A percentile compares a stretch with the other conserved stretches of the same genome.
Conservation (phyloP, 768 basidiomycete species). For the Russula brevipes region DNA sequence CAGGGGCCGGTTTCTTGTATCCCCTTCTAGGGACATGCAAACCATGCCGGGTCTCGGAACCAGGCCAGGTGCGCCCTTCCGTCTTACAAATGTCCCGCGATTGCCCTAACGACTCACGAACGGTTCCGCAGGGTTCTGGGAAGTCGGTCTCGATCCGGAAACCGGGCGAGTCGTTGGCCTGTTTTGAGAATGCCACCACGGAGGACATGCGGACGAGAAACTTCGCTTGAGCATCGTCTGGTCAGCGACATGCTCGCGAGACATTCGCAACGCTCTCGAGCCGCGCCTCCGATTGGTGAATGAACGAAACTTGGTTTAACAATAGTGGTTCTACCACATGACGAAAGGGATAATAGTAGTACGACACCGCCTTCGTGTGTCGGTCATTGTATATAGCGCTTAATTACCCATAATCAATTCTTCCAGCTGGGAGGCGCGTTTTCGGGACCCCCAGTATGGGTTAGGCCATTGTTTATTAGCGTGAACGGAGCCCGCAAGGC, state of each 20-base stretch:
- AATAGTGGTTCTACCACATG: background rate
- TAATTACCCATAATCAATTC: slow-evolving; percentile 14
- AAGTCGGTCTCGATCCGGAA: slow-evolving; percentile 75
- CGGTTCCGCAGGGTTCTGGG: slow-evolving; percentile 70
- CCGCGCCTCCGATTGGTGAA: background rate
- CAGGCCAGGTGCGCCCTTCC: slow-evolving; percentile 57
- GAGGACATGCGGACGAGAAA: slow-evolving; percentile 14
- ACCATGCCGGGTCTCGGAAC: slow-evolving; percentile 97
- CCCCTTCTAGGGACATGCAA: slow-evolving; percentile 96
- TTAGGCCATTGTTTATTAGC: background rate
- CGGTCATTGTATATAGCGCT: background rate
- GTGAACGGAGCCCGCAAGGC: slow-evolving; percentile 32
- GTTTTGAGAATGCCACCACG: slow-evolving; percentile 47
- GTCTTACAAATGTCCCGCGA: background rate
- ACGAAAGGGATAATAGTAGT: slow-evolving; percentile 15
- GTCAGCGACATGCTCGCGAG: slow-evolving; percentile 20
- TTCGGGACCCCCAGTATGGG: slow-evolving; percentile 16
- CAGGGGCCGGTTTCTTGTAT: slow-evolving; percentile 94
- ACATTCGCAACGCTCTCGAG: background rate
- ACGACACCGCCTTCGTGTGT: slow-evolving; percentile 3
- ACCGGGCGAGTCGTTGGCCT: slow-evolving; percentile 81
- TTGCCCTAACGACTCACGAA: slow-evolving; percentile 9
- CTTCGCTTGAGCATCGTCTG: slow-evolving; percentile 31
- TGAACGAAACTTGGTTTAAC: background rate
- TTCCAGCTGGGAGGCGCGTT: slow-evolving; percentile 37